Evolutionary conservation across 805 yeast genomes (phyloP), one percentile per base, ranked within the genome.

Genomic region (Wickerhamiella qilinensis): DNA sequence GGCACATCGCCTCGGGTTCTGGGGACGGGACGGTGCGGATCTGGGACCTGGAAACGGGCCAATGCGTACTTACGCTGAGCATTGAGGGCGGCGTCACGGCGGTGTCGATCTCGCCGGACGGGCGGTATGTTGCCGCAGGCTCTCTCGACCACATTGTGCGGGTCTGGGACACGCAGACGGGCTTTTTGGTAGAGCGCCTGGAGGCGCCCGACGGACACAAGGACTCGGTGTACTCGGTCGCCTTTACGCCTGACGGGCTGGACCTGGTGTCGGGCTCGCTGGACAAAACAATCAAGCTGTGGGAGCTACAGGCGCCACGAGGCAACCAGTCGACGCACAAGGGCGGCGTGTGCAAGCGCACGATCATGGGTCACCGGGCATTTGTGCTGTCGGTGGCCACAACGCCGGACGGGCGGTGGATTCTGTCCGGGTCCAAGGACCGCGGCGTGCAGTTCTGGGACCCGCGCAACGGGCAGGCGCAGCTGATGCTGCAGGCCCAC

Each of bases 71-170:
- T 53, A 85, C 94, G 35, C 67, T 88, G 47, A 73, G 85, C 15
- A 86, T 88, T 51, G 96, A 88, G 61, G 97, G 88, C 58, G 98
- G 98, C 50, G 97, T 88, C 38, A 88, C 98, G 40, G 88, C 98
- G 0, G 96, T 88, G 34, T 94, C 96, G 17, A 88, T 88, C 31
- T 82, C 94, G 7, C 96, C 96, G 36, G 93, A 88, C 59, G 95
- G 96, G 30, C 74, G 77, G 50, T 73, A 76, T 51, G 84, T 91
- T 51, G 97, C 96, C 30, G 97, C 96, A 15, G 98, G 98, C 37
- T 81, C 94, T 27, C 71, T 88, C 47, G 98, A 88, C 64, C 72
- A 93, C 62, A 80, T 94, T 24, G 96, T 91, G 38, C 72, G 97
- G 46, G 94, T 91, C 35, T 88, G 97, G 96, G 95, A 88, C 62